Evolutionary conservation across 176 grass and related monocot species (phyloP), one percentile per base, ranked within the genome.

Genomic region (Paspalum vaginatum): DNA sequence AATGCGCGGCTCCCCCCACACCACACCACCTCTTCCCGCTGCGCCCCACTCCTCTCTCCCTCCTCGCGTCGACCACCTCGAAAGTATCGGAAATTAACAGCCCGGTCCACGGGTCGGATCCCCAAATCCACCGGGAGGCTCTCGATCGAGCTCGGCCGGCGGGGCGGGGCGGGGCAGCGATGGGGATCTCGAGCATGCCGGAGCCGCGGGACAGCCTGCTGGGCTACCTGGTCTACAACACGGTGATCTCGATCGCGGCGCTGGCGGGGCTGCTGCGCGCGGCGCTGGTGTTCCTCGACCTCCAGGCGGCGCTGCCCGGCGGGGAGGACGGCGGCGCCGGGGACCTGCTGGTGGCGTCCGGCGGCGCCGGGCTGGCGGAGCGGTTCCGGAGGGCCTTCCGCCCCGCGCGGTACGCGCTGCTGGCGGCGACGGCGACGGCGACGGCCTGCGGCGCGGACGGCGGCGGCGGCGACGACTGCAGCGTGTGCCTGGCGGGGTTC

Each of bases 141-240:
- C 11, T 13, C 14, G 39, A 44, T 17, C 45, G 45, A 49, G 44
- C 68, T 49, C 68, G 65, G 7, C 42, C 11, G 7, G 37, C 2
- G n/a, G n/a, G n/a, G n/a, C n/a, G n/a, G n/a, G n/a, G n/a, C n/a
- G n/a, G n/a, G n/a, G n/a, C n/a, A 2, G 61, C 72, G 85, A 98
- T 98, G 95, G 95, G 95, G 47, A 72, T 98, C 24, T 92, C 86
- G 17, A 92, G 90, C 84, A 89, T 94, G 81, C 88, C 91, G 80
- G 82, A 86, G 80, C 92, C 92, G 26, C 88, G 87, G 63, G 95
- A 98, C 76, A 86, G 90, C 78, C 86, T 98, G 14, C 55, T 95
- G 11, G 83, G 83, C 47, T 93, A 89, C 77, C 64, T 98, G 17
- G 71, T 98, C 12, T 87, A 87, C 79, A 87, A 94, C 90, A 65